Base-by-base conservation (phyloP, 176 grass and related monocot species). In the Urochloa ruziziensis region DNA sequence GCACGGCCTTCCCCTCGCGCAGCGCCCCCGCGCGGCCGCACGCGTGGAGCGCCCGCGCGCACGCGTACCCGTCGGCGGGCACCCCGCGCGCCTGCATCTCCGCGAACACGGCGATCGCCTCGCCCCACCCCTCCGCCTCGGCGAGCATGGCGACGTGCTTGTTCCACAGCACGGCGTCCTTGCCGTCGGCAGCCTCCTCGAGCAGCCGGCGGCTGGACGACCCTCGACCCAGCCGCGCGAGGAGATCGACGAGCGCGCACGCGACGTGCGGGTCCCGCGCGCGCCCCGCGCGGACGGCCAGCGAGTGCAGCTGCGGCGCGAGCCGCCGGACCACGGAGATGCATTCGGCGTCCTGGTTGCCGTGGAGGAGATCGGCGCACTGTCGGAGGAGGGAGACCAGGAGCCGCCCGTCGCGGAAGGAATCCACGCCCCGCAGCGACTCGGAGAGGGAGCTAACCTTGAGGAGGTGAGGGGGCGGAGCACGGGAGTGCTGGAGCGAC, bases 141-240 rank as follows among this genome's bases (percentile, higher is more conserved):
- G 89, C 89, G 67, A 88, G 86, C 74, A 94, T 52, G 67, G 86
- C 79, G 14, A 97, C 87, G 40, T 90, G 88, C 67, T 91, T 93
- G 80, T 97, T 97, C 94, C 91, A 97, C 59, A 97, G 84, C 48
- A 94, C 89, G 7, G 75, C 33, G 70, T 97, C 91, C 65, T 81
- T 65, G 0, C 15, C 43, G 15, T 36, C 88, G 29, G 36, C 49
- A 4, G 68, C 69, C 33, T 90, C 91, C 63, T 73, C 48, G 18
- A 94, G 92, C 43, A 97, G 39, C n/a, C 83, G 74, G 17, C 82
- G 28, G 29, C 85, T 40, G 1, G 84, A 94, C 12, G 79, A 53
- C 21, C 33, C 34, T 13, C 87, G 74, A 16, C 89, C 86, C 51
- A 88, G 86, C 58, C 59, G 81, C 37, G 83, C 86, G 47, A 94